Base-by-base conservation (phyloP, 1,139 yeast genomes). In the Taiozyma onychis region DNA sequence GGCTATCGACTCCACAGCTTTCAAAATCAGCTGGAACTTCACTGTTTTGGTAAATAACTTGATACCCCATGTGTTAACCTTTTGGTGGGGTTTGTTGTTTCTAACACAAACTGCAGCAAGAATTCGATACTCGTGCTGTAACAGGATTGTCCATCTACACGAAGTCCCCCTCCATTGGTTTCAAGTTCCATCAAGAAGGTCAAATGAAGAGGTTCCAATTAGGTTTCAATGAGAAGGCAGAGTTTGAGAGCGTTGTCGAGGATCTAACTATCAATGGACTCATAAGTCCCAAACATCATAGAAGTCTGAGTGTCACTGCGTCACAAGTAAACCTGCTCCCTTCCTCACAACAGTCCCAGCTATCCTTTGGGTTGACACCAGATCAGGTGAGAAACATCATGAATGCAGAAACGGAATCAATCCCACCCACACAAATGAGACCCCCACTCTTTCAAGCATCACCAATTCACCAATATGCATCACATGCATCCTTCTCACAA, bases 161-260 rank as follows among this genome's bases (percentile, higher is more conserved):
- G 46, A 57, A 54, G 41, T 14, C 43, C 1, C 62, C 63, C 0
- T 53, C 62, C 2, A 48, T 60, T 10, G 62, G 63, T 3, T 56
- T 59, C 50, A 58, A 54, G 39, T 44, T 27, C 10, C 16, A 22
- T 2, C 39, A 34, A 8, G 30, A 37, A 30, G 24, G 24, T 4
- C n/a, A 16, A 2, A 13, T 24, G 4, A 49, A 44, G 11, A 41
- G 57, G 16, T 59, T 60, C 41, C 63, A 60, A 43, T 43, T 60
- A 13, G 50, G 54, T 28, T 53, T 60, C 16, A 34, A 41, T n/a
- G 42, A 42, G 1, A 27, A 11, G 18, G 13, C 5, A 5, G 41
- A 37, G 22, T 37, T 37, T 37, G 43, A 41, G 14, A 26, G 43
- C 18, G 30, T 43, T 43, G 18, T 14, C 21, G 26, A 32, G n/a